Percentiles rank a stretch among this genome's conserved stretches.
These are phyloP conservation scores for Filosporella fistucella DNA, from an alignment of 495 filamentous ascomycete species.

Conservation along the genomic window DNA sequence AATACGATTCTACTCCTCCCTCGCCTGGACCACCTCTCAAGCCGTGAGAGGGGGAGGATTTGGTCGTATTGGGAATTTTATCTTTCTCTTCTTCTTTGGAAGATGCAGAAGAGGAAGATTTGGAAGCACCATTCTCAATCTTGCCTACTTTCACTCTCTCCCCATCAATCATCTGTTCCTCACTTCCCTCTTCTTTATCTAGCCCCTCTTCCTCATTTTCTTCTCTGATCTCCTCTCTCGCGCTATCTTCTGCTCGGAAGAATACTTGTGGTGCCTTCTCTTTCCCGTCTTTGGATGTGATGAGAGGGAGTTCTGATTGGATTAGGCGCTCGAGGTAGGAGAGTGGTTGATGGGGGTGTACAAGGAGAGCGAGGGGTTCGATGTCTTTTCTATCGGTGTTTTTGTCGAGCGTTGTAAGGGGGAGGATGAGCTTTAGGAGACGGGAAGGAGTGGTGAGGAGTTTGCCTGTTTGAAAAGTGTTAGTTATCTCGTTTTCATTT, in stretches of 20 bases:
- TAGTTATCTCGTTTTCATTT: no score
- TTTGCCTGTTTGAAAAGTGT: conserved; percentile 55
- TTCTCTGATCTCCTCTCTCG: conserved; percentile 47
- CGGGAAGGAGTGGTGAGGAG: conserved; percentile 86
- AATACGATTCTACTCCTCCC: conserved; percentile 56
- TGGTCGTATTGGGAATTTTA: no score
- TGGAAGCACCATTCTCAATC: background rate
- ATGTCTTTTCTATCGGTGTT: conserved; percentile 55
- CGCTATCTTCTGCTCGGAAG: conserved; percentile 75
- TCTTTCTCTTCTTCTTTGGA: conserved; percentile 18
- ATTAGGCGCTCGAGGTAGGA: conserved; percentile 90
- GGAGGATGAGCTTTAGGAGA: conserved; percentile 84
- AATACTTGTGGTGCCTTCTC: conserved; percentile 68
- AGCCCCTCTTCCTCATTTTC: conserved; percentile 1
- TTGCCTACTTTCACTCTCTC: conserved; percentile 30
- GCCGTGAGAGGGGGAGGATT: no score
- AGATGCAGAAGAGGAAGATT: conserved; percentile 14
- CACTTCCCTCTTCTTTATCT: conserved; percentile 10
- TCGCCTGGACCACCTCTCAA: conserved; percentile 36
- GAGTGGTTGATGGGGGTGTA: conserved; percentile 89
- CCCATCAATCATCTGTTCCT: conserved; percentile 46
- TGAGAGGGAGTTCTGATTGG: conserved; percentile 77
- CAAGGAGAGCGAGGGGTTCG: conserved; percentile 80
- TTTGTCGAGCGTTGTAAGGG: conserved; percentile 54
- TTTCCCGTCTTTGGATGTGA: conserved; percentile 53